These are phyloP conservation scores for Paramecium pentaurelia DNA, from an alignment of 73 alveolate genomes.

Conservation along the genomic window DNA sequence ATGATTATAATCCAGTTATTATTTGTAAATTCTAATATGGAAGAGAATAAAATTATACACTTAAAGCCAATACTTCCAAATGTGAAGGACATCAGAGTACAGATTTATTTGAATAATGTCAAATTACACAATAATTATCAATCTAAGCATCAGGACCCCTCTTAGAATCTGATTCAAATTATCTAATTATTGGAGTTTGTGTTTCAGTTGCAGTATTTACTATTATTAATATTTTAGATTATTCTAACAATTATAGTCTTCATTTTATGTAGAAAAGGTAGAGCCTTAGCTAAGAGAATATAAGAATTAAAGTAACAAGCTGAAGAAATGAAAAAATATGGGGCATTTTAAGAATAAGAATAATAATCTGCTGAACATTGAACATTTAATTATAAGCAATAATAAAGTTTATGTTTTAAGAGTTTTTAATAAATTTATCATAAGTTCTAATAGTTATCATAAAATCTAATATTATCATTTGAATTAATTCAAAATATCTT, in stretches of 20 bases:
- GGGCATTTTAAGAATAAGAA: conserved; percentile 14
- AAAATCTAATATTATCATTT: too few relatives aligned
- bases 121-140: neutral
- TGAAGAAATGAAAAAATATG: conserved; percentile 22
- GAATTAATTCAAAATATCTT: too few relatives aligned
- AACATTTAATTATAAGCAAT: neutral
- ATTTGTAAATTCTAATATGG: conserved; percentile 19
- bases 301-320: neutral
- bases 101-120: conserved; percentile 33
- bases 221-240: neutral
- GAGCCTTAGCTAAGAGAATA: neutral
- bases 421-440: conserved; percentile 1
- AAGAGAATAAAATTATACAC: neutral
- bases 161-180: neutral
- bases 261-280: neutral
- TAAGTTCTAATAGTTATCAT: neutral
- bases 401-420: neutral
- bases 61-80: neutral
- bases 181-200: neutral
- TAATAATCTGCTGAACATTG: neutral
- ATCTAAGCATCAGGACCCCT: neutral
- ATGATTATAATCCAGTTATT: conserved; percentile 1
- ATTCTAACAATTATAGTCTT: neutral
- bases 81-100: neutral
- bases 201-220: neutral